These are phyloP conservation scores for Gaultheria prostrata DNA, from an alignment of 148 eudicot genomes.

Conservation along the genomic window DNA sequence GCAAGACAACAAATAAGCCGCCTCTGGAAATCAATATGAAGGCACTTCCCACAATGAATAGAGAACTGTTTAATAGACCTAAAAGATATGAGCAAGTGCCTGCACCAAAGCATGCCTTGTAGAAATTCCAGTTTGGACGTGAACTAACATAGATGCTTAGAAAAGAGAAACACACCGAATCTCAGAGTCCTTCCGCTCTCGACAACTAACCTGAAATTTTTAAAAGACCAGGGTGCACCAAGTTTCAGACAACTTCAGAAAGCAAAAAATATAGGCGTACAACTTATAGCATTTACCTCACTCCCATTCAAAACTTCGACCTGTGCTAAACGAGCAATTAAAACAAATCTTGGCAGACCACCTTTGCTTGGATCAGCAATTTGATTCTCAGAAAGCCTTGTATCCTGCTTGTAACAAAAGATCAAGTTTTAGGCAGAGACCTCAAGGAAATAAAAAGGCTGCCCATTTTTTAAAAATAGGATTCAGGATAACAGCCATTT, in stretches of 20 bases:
- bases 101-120: not conserved
- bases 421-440: constrained; percentile 9
- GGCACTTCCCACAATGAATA: not conserved
- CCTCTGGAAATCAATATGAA: not conserved
- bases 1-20: not conserved
- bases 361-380: constrained; percentile 74
- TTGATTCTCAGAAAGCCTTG: constrained; percentile 85
- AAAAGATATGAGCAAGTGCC: not conserved
- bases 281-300: constrained; percentile 53
- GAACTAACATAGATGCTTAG: not conserved
- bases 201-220: constrained; percentile 58
- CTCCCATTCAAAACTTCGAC: constrained; percentile 79
- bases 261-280: not conserved
- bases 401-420: constrained; percentile 45
- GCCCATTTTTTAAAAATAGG: not conserved
- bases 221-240: constrained; percentile 21
- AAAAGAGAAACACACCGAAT: constrained; percentile 57
- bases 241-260: constrained; percentile 4
- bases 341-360: constrained; percentile 74
- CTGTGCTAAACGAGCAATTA: constrained; percentile 79
- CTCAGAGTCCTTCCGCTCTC: constrained; percentile 94
- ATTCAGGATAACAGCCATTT: not conserved
- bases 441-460: not conserved
- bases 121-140: not conserved
- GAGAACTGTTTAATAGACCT: not conserved